These are phyloP conservation scores for Scytalidium sp. DNA, from an alignment of 2,329 filamentous ascomycete species.

Conservation along the genomic window DNA sequence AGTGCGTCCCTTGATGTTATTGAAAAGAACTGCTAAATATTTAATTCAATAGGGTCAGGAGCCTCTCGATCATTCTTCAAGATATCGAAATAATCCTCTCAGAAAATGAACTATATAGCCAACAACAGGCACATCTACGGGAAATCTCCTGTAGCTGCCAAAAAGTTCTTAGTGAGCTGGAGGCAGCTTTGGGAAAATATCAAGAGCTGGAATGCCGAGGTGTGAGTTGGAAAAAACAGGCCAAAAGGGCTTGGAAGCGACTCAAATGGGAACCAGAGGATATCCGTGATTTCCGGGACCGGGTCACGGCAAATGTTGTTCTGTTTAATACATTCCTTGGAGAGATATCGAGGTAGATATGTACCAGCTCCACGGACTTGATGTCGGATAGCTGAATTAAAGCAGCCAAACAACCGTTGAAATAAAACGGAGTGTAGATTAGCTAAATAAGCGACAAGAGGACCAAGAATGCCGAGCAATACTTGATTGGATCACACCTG, in stretches of 20 bases:
- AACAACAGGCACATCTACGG: conserved; percentile 14
- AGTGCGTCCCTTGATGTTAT: conserved; percentile 12
- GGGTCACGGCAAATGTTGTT: no score
- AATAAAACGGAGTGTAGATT: conserved; percentile 6
- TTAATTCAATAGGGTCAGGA: conserved; percentile 12
- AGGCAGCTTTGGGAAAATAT: conserved; percentile 5
- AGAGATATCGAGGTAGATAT: no score
- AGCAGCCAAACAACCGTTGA: no score
- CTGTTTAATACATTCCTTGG: no score
- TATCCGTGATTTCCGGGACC: no score
- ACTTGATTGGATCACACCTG: conserved; percentile 35
- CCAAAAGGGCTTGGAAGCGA: no score
- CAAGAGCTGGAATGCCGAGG: conserved; percentile 4
- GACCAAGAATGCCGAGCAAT: conserved; percentile 12
- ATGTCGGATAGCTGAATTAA: no score
- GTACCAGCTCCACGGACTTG: no score
- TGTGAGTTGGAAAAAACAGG: no score
- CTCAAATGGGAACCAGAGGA: no score
- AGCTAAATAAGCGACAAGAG: conserved; percentile 3
- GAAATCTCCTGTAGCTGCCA: conserved; percentile 12
- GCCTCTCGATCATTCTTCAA: conserved; percentile 16
- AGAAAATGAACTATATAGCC: conserved; percentile 8
- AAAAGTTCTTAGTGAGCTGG: conserved; percentile 8
- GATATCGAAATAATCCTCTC: conserved; percentile 19
- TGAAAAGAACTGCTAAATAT: conserved; percentile 1